Base-by-base conservation (phyloP, 495 filamentous ascomycete genomes). In the Clavariopsis aquatica region DNA sequence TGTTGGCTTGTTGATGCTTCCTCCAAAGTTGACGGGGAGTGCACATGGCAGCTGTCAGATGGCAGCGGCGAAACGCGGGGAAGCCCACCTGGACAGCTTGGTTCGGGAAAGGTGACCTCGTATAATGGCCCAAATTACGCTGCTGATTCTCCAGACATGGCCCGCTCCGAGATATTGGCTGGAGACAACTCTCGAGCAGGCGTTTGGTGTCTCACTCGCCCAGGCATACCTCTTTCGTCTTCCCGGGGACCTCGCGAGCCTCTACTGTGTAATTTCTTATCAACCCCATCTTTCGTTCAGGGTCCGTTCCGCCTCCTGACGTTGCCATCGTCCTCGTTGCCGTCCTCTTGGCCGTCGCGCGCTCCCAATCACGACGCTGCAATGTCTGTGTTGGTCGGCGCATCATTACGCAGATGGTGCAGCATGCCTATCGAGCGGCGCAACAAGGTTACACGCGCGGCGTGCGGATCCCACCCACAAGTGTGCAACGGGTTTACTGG, bases 251-350 rank as follows among this genome's bases (percentile, higher is more conserved):
- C 2, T 43, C 38, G 4, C 38, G 6, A 3, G 38, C 38, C n/a
- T n/a, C n/a, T n/a, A n/a, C n/a, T n/a, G n/a, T 43, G 9, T 43
- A 43, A 23, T 49, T 49, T 49, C 47, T 49, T 49, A 49, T 49
- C 47, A 9, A 49, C 47, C 47, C 47, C 47, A 27, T 49, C 47
- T 49, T 49, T 24, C 47, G 6, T 49, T 24, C 24, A 24, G 47
- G 20, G 24, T 23, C 38, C 2, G 38, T n/a, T 43, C 19, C 24
- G 20, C 20, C 47, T 13, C 47, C 47, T 49, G 47, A 49, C 47
- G 47, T 49, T n/a, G 47, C 2, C 20, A 49, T 27, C 20, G 20
- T 8, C 47, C 26, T 22, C 24, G 5, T 49, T 19, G 20, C 12
- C 26, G 47, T 15, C n/a, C 19, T 2, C 5, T 49, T 3, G 47